A percentile compares a stretch with the other conserved stretches of the same genome.
These are phyloP conservation scores for Petasospora rhodanensis DNA, from an alignment of 1,139 yeast genomes.

Conservation along the genomic window DNA sequence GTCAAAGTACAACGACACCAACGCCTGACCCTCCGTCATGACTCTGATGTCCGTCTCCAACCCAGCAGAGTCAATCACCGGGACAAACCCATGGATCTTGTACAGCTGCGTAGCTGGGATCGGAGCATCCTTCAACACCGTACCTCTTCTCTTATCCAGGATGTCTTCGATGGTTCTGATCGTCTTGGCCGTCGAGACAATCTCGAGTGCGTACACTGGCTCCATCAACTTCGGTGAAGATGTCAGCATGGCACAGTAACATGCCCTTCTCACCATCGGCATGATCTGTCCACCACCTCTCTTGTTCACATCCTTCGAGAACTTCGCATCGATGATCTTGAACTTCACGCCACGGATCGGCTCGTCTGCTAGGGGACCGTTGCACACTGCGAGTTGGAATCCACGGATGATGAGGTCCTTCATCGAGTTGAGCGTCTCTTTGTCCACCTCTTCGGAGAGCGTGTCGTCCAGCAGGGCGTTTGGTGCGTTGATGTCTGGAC, in stretches of 20 bases:
- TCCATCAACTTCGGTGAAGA: conserved; percentile 81
- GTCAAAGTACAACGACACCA: conserved; percentile 60
- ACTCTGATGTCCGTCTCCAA: conserved; percentile 80
- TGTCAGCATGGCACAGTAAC: conserved; percentile 74
- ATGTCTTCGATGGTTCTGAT: conserved; percentile 46
- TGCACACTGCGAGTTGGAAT: conserved; percentile 76
- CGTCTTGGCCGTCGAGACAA: conserved; percentile 50
- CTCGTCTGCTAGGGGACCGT: conserved; percentile 91
- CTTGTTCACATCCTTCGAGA: conserved; percentile 45
- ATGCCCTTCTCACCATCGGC: conserved; percentile 80
- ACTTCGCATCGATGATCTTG: conserved; percentile 57
- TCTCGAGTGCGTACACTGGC: conserved; percentile 67
- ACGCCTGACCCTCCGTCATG: conserved; percentile 74
- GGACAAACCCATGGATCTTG: conserved; percentile 60
- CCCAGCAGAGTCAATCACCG: conserved; percentile 89
- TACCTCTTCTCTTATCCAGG: conserved; percentile 63
- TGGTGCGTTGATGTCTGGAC: conserved; percentile 52
- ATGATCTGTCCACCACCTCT: conserved; percentile 72
- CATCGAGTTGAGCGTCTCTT: conserved; percentile 39
- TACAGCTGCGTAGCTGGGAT: conserved; percentile 74
- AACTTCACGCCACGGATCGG: conserved; percentile 70
- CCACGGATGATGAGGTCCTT: conserved; percentile 66
- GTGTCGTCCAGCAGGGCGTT: conserved; percentile 78
- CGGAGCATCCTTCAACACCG: conserved; percentile 46
- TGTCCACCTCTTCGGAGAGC: conserved; percentile 65